A percentile compares a stretch with the other conserved stretches of the same genome.
phyloP scores from a whole-genome alignment of 495 filamentous ascomycete species.

The Friedmanniomyces simplex region DNA sequence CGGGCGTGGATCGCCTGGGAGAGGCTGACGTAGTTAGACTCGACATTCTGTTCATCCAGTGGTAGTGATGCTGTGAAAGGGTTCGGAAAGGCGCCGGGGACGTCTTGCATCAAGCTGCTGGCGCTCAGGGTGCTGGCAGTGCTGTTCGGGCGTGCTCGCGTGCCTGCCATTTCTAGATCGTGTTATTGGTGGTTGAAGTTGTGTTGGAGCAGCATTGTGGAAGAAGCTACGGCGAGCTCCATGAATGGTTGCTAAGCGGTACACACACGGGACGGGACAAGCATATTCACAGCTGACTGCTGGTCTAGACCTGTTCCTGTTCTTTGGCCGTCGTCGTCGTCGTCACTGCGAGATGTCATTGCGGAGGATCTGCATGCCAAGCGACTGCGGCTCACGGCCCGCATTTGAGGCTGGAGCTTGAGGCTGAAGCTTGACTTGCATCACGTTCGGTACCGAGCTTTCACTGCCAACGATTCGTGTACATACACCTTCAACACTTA shows the following conservation, averaged over 20 bases:
- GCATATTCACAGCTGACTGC: not conserved
- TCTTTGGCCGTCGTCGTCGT: not conserved
- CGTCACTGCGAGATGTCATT: not conserved
- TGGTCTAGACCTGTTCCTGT: not conserved
- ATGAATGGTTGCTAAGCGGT: not conserved
- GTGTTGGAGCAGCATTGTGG: too few relatives aligned
- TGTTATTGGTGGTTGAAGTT: not conserved
- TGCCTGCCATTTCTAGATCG: not conserved
- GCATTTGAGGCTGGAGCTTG: not conserved
- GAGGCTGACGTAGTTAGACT: conserved; percentile 29
- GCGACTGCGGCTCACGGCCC: not conserved
- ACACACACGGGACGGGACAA: not conserved
- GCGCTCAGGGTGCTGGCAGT: conserved; percentile 1
- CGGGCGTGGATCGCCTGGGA: conserved; percentile 57
- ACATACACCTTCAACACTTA: too few relatives aligned
- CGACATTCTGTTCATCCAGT: not conserved
- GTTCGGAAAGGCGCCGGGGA: conserved; percentile 32
- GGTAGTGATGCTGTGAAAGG: not conserved
- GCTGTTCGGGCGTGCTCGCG: conserved; percentile 2
- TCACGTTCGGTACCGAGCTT: too few relatives aligned
- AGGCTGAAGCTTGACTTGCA: not conserved
- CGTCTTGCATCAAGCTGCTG: conserved; percentile 24
- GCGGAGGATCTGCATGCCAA: not conserved
- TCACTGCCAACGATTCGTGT: too few relatives aligned
- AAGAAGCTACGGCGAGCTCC: not conserved